A percentile compares a stretch with the other conserved stretches of the same genome.
phyloP scores from a whole-genome alignment of 805 yeast genomes.

The Cyberlindnera amylophila region DNA sequence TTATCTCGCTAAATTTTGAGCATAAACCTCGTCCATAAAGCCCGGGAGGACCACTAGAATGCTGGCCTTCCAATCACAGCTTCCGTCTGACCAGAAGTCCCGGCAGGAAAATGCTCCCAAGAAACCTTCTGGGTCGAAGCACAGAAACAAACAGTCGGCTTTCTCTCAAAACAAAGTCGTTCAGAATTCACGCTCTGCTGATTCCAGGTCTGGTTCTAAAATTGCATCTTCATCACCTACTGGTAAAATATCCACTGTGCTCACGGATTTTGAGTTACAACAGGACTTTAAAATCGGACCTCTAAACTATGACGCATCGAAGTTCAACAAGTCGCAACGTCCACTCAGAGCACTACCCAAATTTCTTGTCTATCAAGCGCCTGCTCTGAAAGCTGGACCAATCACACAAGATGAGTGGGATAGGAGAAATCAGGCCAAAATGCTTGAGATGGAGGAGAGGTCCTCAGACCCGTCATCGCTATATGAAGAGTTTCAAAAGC shows the following conservation, averaged over 20 bases:
- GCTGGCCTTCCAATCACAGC: conserved; percentile 13
- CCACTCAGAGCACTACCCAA: conserved; percentile 31
- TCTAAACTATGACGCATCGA: conserved; percentile 13
- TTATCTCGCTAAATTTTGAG: neutral
- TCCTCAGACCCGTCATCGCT: conserved; percentile 63
- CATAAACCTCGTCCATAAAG: neutral
- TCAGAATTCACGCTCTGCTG: conserved; percentile 1
- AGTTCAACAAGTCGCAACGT: neutral
- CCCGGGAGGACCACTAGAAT: neutral
- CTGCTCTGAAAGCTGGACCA: conserved; percentile 30
- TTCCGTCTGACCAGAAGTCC: neutral
- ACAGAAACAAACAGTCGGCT: neutral
- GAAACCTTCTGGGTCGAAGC: neutral
- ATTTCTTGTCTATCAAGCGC: conserved; percentile 35
- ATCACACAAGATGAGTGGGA: conserved; percentile 62
- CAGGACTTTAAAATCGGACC: conserved; percentile 25
- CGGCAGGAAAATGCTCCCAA: conserved; percentile 2
- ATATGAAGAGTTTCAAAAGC: conserved; percentile 68
- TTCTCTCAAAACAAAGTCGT: conserved; percentile 6
- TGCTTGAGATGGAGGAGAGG: conserved; percentile 48
- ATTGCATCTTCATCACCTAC: neutral
- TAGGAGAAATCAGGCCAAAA: conserved; percentile 57
- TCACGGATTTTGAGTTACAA: conserved; percentile 8
- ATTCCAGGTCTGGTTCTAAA: neutral
- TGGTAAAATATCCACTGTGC: neutral